These are phyloP conservation scores for Hirsutella thompsonii DNA, from an alignment of 2,329 filamentous ascomycete species.

Conservation along the genomic window DNA sequence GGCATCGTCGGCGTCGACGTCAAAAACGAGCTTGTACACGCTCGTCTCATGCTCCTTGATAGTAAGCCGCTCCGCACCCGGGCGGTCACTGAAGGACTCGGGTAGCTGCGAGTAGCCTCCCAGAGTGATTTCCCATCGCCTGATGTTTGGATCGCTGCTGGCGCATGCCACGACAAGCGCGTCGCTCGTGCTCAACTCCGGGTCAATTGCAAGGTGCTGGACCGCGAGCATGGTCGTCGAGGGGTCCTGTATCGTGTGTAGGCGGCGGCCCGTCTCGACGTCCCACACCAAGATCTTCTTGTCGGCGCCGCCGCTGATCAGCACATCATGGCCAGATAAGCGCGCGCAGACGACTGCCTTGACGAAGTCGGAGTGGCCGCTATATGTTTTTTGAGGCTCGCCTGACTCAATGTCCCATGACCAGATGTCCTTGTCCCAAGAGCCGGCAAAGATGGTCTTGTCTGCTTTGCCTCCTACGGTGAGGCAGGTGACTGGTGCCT, in stretches of 20 bases:
- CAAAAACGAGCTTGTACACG: conserved; percentile 70
- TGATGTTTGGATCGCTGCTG: conserved; percentile 68
- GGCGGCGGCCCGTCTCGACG: conserved; percentile 46
- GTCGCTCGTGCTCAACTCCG: conserved; percentile 36
- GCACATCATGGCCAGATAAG: conserved; percentile 45
- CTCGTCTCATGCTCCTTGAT: conserved; percentile 82
- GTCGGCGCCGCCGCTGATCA: conserved; percentile 68
- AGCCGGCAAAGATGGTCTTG: conserved; percentile 66
- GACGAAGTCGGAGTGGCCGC: conserved; percentile 82
- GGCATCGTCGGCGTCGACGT: conserved; percentile 42
- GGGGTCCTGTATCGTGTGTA: conserved; percentile 70
- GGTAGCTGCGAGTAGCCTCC: conserved; percentile 40
- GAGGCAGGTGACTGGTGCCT: conserved; percentile 67
- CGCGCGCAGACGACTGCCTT: conserved; percentile 59
- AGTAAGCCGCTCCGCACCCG: conserved; percentile 29
- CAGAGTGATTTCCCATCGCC: conserved; percentile 56
- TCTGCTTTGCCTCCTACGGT: conserved; percentile 46
- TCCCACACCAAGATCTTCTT: conserved; percentile 80
- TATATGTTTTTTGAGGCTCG: conserved; percentile 43
- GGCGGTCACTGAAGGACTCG: conserved; percentile 28
- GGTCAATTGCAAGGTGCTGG: conserved; percentile 67
- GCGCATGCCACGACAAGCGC: conserved; percentile 58
- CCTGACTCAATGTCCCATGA: conserved; percentile 59
- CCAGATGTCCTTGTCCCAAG: conserved; percentile 90
- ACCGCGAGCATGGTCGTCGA: conserved; percentile 60